Percentiles rank a stretch among this genome's conserved stretches.
Evolutionary conservation across 106 monocot genomes (phyloP).

Genomic region (Dioscorea zingiberensis): DNA sequence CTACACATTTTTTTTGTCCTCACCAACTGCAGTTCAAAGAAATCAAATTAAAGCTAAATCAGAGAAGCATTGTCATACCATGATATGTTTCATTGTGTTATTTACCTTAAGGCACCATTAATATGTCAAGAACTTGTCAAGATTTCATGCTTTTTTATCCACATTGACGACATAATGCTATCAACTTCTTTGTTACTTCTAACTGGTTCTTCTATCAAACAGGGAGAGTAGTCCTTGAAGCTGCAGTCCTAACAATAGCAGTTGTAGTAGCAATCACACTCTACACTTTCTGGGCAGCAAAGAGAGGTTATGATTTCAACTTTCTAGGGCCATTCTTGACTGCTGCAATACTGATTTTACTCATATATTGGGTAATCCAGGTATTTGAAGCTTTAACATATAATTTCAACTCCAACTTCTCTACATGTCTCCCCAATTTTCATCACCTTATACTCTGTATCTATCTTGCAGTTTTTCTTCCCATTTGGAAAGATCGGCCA

Average conservation of each 20-base stretch:
- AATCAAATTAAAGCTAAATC: too few relatives aligned
- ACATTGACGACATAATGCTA: too few relatives aligned
- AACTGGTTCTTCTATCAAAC: constrained; percentile 1
- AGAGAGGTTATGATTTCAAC: constrained; percentile 54
- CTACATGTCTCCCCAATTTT: not conserved
- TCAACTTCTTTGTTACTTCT: too few relatives aligned
- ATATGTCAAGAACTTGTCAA: too few relatives aligned
- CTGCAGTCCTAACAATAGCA: constrained; percentile 23
- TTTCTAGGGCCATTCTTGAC: constrained; percentile 59
- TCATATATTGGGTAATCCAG: constrained; percentile 38
- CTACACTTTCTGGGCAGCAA: constrained; percentile 74
- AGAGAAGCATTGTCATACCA: too few relatives aligned
- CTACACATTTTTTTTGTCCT: too few relatives aligned
- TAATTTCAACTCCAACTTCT: not conserved
- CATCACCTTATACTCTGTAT: not conserved
- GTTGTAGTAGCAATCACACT: constrained; percentile 43
- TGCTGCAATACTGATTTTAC: constrained; percentile 24
- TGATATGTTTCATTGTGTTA: too few relatives aligned
- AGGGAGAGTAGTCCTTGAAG: constrained; percentile 46
- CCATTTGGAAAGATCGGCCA: constrained; percentile 32
- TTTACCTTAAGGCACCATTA: too few relatives aligned
- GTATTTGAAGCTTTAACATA: not conserved
- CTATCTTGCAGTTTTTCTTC: constrained; percentile 27
- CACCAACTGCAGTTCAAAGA: too few relatives aligned
- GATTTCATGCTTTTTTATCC: too few relatives aligned